These are phyloP conservation scores for Pythium pyrilobum DNA, from an alignment of 352 stramenopile genomes.

Conservation along the genomic window DNA sequence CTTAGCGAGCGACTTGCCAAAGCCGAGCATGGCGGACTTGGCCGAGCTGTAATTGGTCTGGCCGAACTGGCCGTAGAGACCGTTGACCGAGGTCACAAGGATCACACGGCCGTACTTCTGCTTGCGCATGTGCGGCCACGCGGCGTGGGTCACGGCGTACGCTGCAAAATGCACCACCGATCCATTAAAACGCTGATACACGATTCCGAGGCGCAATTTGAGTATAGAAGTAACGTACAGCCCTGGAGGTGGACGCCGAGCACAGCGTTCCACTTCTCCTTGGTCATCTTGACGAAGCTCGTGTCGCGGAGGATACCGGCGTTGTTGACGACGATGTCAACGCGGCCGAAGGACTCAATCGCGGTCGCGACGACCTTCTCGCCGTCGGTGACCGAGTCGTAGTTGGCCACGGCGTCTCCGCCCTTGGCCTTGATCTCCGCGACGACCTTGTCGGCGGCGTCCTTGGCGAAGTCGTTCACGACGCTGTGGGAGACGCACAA, in stretches of 20 bases:
- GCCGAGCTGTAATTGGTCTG: constrained; percentile 88
- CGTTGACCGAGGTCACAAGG: constrained; percentile 81
- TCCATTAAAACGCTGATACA: no score
- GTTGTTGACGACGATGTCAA: constrained; percentile 91
- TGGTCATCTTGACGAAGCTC: constrained; percentile 87
- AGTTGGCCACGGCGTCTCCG: constrained; percentile 71
- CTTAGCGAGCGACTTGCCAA: constrained; percentile 89
- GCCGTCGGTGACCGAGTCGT: constrained; percentile 82
- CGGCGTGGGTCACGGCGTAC: constrained; percentile 78
- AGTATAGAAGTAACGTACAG: constrained; percentile 11
- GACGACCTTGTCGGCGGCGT: constrained; percentile 66
- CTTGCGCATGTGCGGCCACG: constrained; percentile 86
- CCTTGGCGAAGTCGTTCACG: constrained; percentile 70
- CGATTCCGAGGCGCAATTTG: no score
- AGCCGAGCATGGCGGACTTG: constrained; percentile 92
- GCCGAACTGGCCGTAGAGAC: constrained; percentile 88
- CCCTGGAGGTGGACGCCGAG: constrained; percentile 81
- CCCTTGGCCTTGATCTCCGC: constrained; percentile 71
- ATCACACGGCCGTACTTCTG: constrained; percentile 88
- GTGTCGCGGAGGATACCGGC: constrained; percentile 92
- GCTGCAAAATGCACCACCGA: constrained; percentile 7
- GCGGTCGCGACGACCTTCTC: constrained; percentile 76
- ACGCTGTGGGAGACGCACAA: constrained; percentile 26
- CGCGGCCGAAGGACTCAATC: constrained; percentile 60
- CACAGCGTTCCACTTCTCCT: constrained; percentile 85